These are phyloP conservation scores for Tylopilus subfusipes DNA, from an alignment of 768 basidiomycete genomes.

Conservation along the genomic window DNA sequence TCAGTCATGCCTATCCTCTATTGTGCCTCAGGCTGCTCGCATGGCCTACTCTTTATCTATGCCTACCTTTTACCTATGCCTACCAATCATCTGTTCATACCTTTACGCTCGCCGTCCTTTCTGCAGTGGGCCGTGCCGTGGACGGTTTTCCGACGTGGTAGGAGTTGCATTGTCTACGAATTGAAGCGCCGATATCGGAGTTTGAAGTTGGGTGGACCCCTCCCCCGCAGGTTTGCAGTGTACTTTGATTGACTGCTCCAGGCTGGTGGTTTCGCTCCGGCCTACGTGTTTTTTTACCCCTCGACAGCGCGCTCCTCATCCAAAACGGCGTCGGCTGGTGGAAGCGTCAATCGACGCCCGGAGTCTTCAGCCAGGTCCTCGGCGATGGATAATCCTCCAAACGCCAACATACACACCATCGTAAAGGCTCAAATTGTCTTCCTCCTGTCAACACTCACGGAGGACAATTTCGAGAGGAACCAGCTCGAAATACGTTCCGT, in stretches of 20 bases:
- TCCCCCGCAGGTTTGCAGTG: constrained; percentile 15
- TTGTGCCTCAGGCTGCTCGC: too few species aligned
- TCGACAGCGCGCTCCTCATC: constrained; percentile 23
- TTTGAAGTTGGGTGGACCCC: constrained; percentile 7
- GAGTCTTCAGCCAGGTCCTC: constrained; percentile 74
- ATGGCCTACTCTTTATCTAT: background rate
- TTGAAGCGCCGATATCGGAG: constrained; percentile 25
- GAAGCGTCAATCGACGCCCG: constrained; percentile 65
- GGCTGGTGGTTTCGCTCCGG: constrained; percentile 33
- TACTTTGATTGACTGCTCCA: constrained; percentile 22
- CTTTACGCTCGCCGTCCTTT: too few species aligned
- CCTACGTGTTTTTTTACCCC: constrained; percentile 37
- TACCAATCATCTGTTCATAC: background rate
- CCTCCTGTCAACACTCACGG: constrained; percentile 90
- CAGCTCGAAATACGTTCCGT: constrained; percentile 94
- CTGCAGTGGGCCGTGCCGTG: too few species aligned
- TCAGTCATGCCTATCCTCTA: background rate
- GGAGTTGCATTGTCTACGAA: too few species aligned
- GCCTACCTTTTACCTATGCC: background rate
- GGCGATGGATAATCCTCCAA: constrained; percentile 84
- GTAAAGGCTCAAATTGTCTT: constrained; percentile 98
- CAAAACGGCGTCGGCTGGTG: constrained; percentile 72
- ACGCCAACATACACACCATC: constrained; percentile 84
- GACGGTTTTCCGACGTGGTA: too few species aligned
- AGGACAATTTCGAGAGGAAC: constrained; percentile 95